Evolutionary conservation across 441 rosid genomes (phyloP), one percentile per base, ranked within the genome.

Genomic region (Populus hybrid): DNA sequence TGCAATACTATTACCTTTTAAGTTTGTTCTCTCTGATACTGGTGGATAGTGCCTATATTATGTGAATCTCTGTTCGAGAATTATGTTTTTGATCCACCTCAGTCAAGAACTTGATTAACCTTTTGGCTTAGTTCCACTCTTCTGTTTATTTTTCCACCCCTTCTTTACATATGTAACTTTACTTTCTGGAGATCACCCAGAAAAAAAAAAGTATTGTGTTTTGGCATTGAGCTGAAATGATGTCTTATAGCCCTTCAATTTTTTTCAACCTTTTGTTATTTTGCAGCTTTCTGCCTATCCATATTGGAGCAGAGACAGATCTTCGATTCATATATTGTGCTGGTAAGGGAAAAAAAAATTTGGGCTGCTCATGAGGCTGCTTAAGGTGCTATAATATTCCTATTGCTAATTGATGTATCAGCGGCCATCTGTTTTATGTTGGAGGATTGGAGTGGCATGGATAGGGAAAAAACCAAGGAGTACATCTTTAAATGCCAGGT

Each of bases 261-360:
- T 78, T 26, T 74, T 74, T 78, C 57, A 50, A 14, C 1, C 57
- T 73, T 78, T n/a, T 59, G 69, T 71, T 85, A 78, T 50, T 16
- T 14, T 82, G 35, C 88, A 95, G 99, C 82, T 94, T 94, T 85
- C 89, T 92, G 87, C 98, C 98, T 12, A 81, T 92, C 74, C 95
- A 92, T 87, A 86, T 78, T 78, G 97, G 98, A 69, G 99, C 95
- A 23, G 99, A 95, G 86, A 90, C 78, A 70, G 97, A 94, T 86
- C 97, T 94, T 82, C 94, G 97, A 26, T 95, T 95, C 82, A 81
- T 90, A 40, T 95, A 91, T 80, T 95, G 98, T 87, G 98, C 99
- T 75, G 97, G 99, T 95, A 87, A 87, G 97, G 70, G 85, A 10
- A 76, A 74, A 80, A 75, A 81, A 66, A 12, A 20, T 46, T 46